A percentile compares a stretch with the other conserved stretches of the same genome.
phyloP scores from a whole-genome alignment of 1,139 yeast genomes.

The Pichia sp. region DNA sequence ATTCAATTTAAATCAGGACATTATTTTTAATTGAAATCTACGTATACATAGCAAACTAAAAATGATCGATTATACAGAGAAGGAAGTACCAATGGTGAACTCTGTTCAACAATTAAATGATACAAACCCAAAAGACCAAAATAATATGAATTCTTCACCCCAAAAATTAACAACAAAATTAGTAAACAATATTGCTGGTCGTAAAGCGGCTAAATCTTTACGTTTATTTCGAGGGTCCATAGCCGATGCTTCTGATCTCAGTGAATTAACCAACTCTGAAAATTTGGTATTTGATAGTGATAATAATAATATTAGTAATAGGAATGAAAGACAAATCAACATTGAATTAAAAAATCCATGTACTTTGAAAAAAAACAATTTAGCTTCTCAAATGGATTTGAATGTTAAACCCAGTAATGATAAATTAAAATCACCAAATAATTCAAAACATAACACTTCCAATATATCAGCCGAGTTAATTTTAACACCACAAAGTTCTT shows the following conservation, averaged over 20 bases:
- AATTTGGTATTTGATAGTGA: conserved; percentile 1
- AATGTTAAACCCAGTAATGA: background rate
- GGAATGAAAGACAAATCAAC: background rate
- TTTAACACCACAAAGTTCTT: background rate
- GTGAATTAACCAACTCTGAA: conserved; percentile 14
- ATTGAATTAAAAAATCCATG: conserved; percentile 2
- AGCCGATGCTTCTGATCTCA: background rate
- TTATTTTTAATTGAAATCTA: background rate
- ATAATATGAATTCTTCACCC: conserved; percentile 3
- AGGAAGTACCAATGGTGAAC: background rate
- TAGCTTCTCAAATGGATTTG: background rate
- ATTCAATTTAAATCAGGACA: background rate
- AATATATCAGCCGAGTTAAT: conserved; percentile 1
- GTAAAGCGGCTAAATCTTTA: conserved; percentile 36
- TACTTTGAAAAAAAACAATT: background rate
- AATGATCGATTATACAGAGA: background rate
- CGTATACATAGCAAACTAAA: background rate
- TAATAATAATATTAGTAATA: background rate
- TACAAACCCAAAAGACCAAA: background rate
- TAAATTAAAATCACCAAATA: background rate
- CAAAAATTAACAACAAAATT: conserved; percentile 12
- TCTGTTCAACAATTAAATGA: background rate
- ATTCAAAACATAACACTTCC: background rate
- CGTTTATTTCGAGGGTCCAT: conserved; percentile 27
- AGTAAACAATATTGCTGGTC: conserved; percentile 29